Base-by-base conservation (phyloP, 2,329 filamentous ascomycete species). In the Aspergillus calidoustus region DNA sequence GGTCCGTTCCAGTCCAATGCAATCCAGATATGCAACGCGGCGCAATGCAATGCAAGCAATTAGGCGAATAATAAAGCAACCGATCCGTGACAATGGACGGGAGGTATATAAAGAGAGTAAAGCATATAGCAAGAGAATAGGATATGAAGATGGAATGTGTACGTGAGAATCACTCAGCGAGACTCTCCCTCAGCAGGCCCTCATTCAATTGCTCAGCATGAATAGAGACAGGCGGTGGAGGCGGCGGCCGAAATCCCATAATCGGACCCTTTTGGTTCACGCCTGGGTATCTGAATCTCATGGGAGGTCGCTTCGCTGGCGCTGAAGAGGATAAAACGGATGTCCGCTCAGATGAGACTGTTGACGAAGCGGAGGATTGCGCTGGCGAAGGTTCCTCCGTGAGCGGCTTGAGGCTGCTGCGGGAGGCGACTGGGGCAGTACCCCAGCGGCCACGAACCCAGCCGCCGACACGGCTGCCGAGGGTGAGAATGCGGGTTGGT, bases 231-330 rank as follows among this genome's bases (percentile, higher is more conserved):
- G 86, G 84, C 1, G 85, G 41, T 75, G 81, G 74, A 77, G 85
- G 71, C 75, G 85, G 75, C 77, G 85, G 71, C 77, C 86, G 82
- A 66, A 94, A 90, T 0, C 91, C 91, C 0, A 90, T 86, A 48
- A 95, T 89, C 0, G 87, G 83, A 0, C 91, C 91, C 1, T 86
- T 83, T 72, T 94, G 91, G 70, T 95, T 95, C 72, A 95, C 92
- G 0, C 91, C 91, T 1, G 90, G 86, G 4, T 85, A 77, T 48
- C 91, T 82, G 48, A 75, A 76, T 15, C 67, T 63, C 48, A 71
- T 59, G 19, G 41, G 46, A 8, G 64, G 55, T 17, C 54, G 47
- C 34, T 59, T 62, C 22, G 50, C 61, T 54, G 55, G 60, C 13
- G 76, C 79, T 87, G 86, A 49, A 91, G 86, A 1, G 83, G 80